A percentile compares a stretch with the other conserved stretches of the same genome.
Conservation (phyloP, 495 filamentous ascomycete species). For the Neurospora sp. region DNA sequence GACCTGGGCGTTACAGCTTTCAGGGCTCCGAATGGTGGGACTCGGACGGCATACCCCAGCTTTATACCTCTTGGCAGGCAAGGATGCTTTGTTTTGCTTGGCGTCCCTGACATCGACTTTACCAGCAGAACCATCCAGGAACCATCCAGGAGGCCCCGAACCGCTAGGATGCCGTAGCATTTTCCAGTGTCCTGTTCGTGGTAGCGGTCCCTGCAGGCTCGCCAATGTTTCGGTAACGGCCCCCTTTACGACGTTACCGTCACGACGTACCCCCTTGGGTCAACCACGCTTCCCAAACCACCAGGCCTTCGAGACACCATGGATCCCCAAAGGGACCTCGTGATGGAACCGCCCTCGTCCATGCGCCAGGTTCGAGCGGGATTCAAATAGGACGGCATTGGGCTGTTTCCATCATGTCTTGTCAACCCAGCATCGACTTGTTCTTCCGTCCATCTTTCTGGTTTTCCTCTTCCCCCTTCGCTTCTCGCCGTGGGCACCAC, state of each 20-base stretch:
- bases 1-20: conserved; percentile 8
- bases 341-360: conserved; percentile 10
- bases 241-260: conserved; percentile 11
- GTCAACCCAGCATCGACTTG: conserved; percentile 6
- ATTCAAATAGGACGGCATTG: conserved; percentile 12
- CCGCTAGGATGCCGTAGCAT: background rate
- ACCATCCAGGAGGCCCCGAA: background rate
- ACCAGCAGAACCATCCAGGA: background rate
- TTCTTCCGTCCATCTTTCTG: conserved; percentile 3
- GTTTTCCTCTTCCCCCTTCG: conserved; percentile 6
- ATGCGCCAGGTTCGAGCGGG: conserved; percentile 6
- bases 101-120: conserved; percentile 16
- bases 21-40: conserved; percentile 9
- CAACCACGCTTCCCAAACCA: conserved; percentile 8
- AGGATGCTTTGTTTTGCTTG: conserved; percentile 25
- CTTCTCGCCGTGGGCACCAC: background rate
- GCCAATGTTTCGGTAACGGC: conserved; percentile 3
- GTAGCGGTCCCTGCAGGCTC: conserved; percentile 4
- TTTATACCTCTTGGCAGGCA: conserved; percentile 10
- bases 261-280: background rate
- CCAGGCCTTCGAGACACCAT: conserved; percentile 11
- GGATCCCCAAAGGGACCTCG: background rate
- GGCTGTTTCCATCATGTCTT: conserved; percentile 7
- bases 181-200: background rate
- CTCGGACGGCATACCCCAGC: conserved; percentile 1